phyloP scores from a whole-genome alignment of 2,329 filamentous ascomycete species.

The Blumeriella jaapii region DNA sequence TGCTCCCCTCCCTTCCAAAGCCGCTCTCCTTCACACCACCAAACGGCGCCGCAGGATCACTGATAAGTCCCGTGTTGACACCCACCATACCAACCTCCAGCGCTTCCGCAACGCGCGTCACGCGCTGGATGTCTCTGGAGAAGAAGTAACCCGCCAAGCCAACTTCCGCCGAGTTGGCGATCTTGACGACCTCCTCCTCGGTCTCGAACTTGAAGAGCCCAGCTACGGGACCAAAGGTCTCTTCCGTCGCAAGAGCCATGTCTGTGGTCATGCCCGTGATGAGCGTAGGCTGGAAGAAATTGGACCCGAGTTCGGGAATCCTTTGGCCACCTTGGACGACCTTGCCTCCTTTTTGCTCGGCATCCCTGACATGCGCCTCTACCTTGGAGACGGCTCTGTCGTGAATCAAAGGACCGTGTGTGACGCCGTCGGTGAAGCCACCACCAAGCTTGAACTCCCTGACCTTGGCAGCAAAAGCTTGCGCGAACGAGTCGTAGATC shows the following conservation, averaged over 20 bases:
- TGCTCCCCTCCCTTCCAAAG: conserved; percentile 42
- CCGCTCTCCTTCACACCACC: conserved; percentile 46
- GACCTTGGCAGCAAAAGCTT: conserved; percentile 60
- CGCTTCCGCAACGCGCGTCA: conserved; percentile 51
- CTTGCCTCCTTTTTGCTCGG: conserved; percentile 63
- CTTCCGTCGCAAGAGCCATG: conserved; percentile 77
- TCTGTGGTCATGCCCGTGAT: conserved; percentile 74
- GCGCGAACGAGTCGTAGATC: conserved; percentile 65
- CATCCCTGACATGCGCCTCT: conserved; percentile 68
- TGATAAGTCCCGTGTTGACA: conserved; percentile 61
- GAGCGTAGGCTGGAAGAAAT: conserved; percentile 87
- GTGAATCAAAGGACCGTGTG: conserved; percentile 79
- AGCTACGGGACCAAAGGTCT: conserved; percentile 92
- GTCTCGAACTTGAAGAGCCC: conserved; percentile 81
- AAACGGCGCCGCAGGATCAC: conserved; percentile 42
- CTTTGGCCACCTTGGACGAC: conserved; percentile 65
- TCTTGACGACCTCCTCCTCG: conserved; percentile 74
- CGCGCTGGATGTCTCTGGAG: conserved; percentile 49
- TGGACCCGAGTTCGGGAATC: conserved; percentile 61
- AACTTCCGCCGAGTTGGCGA: conserved; percentile 75
- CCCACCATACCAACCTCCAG: conserved; percentile 83
- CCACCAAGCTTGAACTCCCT: conserved; percentile 63
- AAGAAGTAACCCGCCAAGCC: conserved; percentile 94
- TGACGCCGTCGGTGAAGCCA: conserved; percentile 58
- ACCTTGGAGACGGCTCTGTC: conserved; percentile 71